These are phyloP conservation scores for Dimocarpus longan DNA, from an alignment of 345 rosid species.

Conservation along the genomic window DNA sequence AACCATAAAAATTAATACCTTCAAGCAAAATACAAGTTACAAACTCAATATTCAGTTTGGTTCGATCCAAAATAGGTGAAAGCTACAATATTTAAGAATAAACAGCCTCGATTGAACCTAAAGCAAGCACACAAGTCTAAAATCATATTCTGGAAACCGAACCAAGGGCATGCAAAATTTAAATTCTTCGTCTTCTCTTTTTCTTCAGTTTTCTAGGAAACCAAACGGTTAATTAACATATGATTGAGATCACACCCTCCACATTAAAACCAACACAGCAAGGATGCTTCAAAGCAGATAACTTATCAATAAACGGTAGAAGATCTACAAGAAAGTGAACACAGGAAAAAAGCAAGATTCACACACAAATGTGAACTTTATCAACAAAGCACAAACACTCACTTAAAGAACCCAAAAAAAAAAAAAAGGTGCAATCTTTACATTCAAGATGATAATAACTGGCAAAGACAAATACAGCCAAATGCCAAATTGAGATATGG, in stretches of 20 bases:
- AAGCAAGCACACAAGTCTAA: neutral
- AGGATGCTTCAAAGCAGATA: neutral
- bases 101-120: neutral
- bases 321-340: neutral
- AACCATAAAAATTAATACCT: neutral
- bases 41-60: neutral
- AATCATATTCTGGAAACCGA: neutral
- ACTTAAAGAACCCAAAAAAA: neutral
- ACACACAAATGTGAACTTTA: neutral
- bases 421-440: neutral
- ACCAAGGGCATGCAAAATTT: neutral
- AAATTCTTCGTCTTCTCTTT: neutral
- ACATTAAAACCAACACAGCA: neutral
- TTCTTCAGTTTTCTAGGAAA: neutral
- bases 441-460: neutral
- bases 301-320: neutral
- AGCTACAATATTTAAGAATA: neutral
- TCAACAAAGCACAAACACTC: neutral
- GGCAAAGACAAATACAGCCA: conserved; percentile 9
- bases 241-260: conserved; percentile 4
- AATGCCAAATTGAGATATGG: conserved; percentile 17
- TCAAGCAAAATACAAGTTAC: neutral
- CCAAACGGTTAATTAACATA: neutral
- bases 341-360: neutral
- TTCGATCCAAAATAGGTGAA: no score